Conservation (phyloP, 768 basidiomycete genomes). For the Mycena floridula region DNA sequence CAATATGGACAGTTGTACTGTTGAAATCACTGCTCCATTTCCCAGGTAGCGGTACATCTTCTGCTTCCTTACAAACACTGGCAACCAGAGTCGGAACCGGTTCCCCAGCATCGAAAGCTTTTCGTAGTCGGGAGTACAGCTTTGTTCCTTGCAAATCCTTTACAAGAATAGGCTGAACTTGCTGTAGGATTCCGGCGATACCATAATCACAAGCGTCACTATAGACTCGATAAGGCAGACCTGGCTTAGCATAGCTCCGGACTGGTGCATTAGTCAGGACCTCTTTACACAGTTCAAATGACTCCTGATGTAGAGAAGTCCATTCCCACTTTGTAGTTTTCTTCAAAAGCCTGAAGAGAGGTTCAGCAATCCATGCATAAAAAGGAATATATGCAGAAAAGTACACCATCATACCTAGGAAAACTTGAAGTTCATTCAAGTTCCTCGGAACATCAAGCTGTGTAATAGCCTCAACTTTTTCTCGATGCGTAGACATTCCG, state of each 20-base stretch:
- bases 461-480: too few relatives aligned
- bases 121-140: conserved; percentile 15
- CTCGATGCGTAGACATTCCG: too few relatives aligned
- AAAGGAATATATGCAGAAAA: background rate
- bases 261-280: background rate
- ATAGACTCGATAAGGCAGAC: too few relatives aligned
- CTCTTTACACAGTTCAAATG: too few relatives aligned
- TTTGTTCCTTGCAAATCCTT: conserved; percentile 23
- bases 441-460: too few relatives aligned
- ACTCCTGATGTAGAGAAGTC: too few relatives aligned
- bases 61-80: conserved; percentile 10
- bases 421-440: too few relatives aligned
- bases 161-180: conserved; percentile 28
- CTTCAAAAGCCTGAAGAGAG: background rate
- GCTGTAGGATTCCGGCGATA: conserved; percentile 22
- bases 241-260: conserved; percentile 16
- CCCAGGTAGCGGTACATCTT: conserved; percentile 10
- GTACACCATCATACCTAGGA: too few relatives aligned
- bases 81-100: conserved; percentile 17
- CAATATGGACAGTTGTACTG: conserved; percentile 23
- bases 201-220: too few relatives aligned
- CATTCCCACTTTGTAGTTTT: background rate
- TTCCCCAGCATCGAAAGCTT: conserved; percentile 13
- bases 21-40: conserved; percentile 20
- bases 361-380: background rate